A percentile compares a stretch with the other conserved stretches of the same genome.
phyloP scores from a whole-genome alignment of 805 yeast genomes.

The Saccharomyces paradoxus region DNA sequence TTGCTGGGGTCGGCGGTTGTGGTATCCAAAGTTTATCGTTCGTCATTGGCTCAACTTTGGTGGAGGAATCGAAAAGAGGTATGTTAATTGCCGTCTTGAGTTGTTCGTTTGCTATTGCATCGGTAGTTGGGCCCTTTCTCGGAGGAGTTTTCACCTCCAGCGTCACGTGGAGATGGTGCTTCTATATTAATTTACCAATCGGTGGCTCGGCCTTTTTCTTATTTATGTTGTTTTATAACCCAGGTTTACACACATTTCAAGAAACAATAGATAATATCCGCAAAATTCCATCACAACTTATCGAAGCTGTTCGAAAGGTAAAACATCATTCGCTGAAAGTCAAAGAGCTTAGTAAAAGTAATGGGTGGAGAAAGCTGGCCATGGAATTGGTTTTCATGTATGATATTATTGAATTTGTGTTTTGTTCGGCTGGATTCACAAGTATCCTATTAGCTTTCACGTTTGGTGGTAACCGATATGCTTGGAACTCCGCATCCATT shows the following conservation, averaged over 20 bases:
- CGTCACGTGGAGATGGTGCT: constrained; percentile 69
- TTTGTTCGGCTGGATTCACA: constrained; percentile 19
- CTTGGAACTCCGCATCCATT: constrained; percentile 43
- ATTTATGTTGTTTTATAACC: constrained; percentile 15
- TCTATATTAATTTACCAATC: constrained; percentile 59
- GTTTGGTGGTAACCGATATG: constrained; percentile 47
- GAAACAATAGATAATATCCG: background rate
- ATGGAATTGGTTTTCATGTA: constrained; percentile 10
- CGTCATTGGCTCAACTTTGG: constrained; percentile 40
- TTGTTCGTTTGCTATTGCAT: constrained; percentile 38
- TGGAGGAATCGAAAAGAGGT: constrained; percentile 20
- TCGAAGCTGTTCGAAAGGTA: background rate
- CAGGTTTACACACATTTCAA: constrained; percentile 4
- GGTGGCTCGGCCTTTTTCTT: constrained; percentile 39
- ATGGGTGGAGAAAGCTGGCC: background rate
- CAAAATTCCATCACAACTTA: background rate
- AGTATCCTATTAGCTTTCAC: constrained; percentile 18
- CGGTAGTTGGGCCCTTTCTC: constrained; percentile 53
- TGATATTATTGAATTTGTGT: constrained; percentile 18
- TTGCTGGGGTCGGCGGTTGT: constrained; percentile 70
- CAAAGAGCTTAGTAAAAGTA: background rate
- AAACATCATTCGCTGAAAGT: background rate
- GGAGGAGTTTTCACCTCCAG: constrained; percentile 58
- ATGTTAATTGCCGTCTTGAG: constrained; percentile 19
- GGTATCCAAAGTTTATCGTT: constrained; percentile 52